Conservation (phyloP, 192 early-diverging fungal genomes). For the Linnemannia zychae region DNA sequence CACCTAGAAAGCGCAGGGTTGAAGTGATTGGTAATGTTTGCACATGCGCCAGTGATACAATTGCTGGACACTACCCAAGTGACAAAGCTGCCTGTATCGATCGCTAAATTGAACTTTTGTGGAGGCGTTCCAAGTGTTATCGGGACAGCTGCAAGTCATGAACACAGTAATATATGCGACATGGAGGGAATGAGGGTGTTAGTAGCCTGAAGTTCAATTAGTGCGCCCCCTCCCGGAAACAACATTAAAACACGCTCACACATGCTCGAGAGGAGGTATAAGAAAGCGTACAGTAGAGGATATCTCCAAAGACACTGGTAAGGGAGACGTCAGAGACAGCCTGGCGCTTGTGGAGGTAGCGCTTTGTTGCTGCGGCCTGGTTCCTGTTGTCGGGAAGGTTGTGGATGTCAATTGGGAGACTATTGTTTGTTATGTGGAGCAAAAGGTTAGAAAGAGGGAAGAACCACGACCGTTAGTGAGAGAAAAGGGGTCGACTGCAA, state of each 20-base stretch:
- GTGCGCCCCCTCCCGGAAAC: too few relatives aligned
- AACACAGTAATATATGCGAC: neutral
- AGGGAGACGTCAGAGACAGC: neutral
- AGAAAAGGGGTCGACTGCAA: neutral
- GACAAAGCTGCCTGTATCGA: slow-evolving; percentile 80
- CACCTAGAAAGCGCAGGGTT: slow-evolving; percentile 31
- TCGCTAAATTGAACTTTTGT: slow-evolving; percentile 74
- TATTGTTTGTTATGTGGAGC: slow-evolving; percentile 2
- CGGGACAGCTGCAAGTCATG: slow-evolving; percentile 22
- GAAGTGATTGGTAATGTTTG: slow-evolving; percentile 21
- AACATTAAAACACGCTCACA: too few relatives aligned
- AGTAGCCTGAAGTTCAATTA: too few relatives aligned
- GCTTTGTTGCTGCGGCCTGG: slow-evolving; percentile 10
- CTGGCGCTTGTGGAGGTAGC: slow-evolving; percentile 36
- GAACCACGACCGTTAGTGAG: neutral
- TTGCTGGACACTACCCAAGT: slow-evolving; percentile 66
- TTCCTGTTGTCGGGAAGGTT: slow-evolving; percentile 20
- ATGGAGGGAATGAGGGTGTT: neutral
- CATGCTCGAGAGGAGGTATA: neutral
- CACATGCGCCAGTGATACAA: slow-evolving; percentile 13
- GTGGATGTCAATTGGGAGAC: slow-evolving; percentile 18
- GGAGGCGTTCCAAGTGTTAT: slow-evolving; percentile 77
- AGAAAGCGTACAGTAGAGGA: slow-evolving; percentile 43
- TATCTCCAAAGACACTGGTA: slow-evolving; percentile 20
- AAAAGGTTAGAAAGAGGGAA: neutral